phyloP scores from a whole-genome alignment of 768 basidiomycete genomes.

The Termitomyces sp. region DNA sequence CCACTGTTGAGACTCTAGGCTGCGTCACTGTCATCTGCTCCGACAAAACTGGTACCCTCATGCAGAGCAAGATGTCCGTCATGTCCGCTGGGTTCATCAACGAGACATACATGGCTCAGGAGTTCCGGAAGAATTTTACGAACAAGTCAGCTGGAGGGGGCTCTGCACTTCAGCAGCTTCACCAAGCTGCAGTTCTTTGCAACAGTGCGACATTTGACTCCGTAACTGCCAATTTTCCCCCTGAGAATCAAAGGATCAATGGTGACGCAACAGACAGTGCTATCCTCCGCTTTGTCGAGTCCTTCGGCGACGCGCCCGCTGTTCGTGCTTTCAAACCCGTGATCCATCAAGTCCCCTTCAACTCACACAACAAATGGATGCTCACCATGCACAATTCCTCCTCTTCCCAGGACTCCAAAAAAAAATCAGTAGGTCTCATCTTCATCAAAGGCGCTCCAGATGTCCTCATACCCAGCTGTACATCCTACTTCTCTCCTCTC shows the following conservation, averaged over 20 bases:
- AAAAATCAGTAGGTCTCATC: constrained; percentile 25
- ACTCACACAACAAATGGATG: constrained; percentile 60
- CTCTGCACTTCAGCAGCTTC: constrained; percentile 21
- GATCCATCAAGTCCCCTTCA: constrained; percentile 41
- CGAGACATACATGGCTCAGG: constrained; percentile 27
- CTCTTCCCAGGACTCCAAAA: background rate
- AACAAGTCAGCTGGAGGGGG: constrained; percentile 4
- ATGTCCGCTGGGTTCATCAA: constrained; percentile 40
- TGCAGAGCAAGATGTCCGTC: constrained; percentile 58
- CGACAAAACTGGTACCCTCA: constrained; percentile 68
- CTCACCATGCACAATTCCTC: constrained; percentile 37
- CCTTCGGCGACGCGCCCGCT: constrained; percentile 19
- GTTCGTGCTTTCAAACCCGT: constrained; percentile 21
- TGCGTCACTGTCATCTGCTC: constrained; percentile 51
- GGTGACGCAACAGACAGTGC: constrained; percentile 55
- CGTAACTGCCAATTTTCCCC: constrained; percentile 18
- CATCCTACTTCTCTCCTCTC: constrained; percentile 10
- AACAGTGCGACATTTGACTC: constrained; percentile 54
- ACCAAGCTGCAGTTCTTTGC: constrained; percentile 46
- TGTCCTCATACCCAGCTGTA: constrained; percentile 42
- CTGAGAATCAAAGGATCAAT: constrained; percentile 34
- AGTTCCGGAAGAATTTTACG: constrained; percentile 16
- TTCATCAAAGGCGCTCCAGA: constrained; percentile 61
- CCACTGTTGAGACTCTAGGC: constrained; percentile 67
- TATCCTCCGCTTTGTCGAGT: constrained; percentile 47